These are phyloP conservation scores for Cyberlindnera japonica DNA, from an alignment of 805 yeast species.

Conservation along the genomic window DNA sequence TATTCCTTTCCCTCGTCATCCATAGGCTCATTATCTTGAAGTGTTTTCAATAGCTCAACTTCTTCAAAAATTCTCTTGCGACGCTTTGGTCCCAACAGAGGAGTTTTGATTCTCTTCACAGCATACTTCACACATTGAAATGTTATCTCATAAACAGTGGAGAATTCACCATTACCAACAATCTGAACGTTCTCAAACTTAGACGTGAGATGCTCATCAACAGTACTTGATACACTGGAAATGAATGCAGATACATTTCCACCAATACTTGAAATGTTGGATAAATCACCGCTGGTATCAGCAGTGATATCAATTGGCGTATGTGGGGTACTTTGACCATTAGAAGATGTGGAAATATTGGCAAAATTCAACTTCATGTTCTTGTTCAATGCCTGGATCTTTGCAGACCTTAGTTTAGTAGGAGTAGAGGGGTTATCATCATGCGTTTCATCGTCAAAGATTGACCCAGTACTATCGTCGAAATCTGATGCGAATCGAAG, in stretches of 20 bases:
- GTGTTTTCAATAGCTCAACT: slow-evolving; percentile 58
- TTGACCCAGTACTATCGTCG: slow-evolving; percentile 33
- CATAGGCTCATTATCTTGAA: slow-evolving; percentile 37
- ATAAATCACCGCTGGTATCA: slow-evolving; percentile 19
- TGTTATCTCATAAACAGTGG: slow-evolving; percentile 78
- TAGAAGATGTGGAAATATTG: slow-evolving; percentile 18
- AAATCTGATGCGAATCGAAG: slow-evolving; percentile 38
- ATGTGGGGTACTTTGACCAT: slow-evolving; percentile 29
- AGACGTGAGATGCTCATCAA: slow-evolving; percentile 43
- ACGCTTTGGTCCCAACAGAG: slow-evolving; percentile 53
- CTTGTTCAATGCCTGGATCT: slow-evolving; percentile 16
- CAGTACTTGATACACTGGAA: slow-evolving; percentile 22
- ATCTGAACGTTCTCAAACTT: slow-evolving; percentile 59
- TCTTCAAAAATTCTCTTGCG: slow-evolving; percentile 66
- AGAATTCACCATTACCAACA: slow-evolving; percentile 86
- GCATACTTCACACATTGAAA: slow-evolving; percentile 70
- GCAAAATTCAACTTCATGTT: slow-evolving; percentile 8
- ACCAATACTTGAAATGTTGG: slow-evolving; percentile 23
- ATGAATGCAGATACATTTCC: slow-evolving; percentile 17
- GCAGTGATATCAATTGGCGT: slow-evolving; percentile 26
- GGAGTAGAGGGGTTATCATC: slow-evolving; percentile 42
- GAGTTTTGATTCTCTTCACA: slow-evolving; percentile 78
- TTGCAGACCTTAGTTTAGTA: slow-evolving; percentile 31
- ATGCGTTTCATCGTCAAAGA: slow-evolving; percentile 23
- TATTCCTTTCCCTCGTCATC: slow-evolving; percentile 69